Percentiles rank a stretch among this genome's conserved stretches.
Conservation (phyloP, 129 eudicot species). For the Centaurea solstitialis region DNA sequence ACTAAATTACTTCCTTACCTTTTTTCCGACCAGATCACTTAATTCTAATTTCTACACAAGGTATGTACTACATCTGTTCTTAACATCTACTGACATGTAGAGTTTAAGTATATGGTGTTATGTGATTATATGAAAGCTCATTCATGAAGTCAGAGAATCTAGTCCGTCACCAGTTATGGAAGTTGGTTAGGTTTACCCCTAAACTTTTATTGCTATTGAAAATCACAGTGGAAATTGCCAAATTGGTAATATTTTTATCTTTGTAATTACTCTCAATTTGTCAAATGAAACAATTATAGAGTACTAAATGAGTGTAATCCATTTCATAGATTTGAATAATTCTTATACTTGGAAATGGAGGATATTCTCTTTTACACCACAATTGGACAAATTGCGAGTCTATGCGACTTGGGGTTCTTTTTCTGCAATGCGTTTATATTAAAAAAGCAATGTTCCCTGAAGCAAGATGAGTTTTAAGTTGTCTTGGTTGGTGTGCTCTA, state of each 20-base stretch:
- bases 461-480: background rate
- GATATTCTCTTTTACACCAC: background rate
- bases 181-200: background rate
- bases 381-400: background rate
- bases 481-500: background rate
- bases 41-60: background rate
- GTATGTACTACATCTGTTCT: background rate
- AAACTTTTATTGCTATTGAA: background rate
- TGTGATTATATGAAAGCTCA: slow-evolving; percentile 5
- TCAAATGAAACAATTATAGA: background rate
- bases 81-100: background rate
- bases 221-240: background rate
- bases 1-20: slow-evolving; percentile 13
- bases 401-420: background rate
- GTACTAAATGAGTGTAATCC: slow-evolving; percentile 1
- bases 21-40: slow-evolving; percentile 2
- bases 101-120: background rate
- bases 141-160: background rate
- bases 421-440: background rate
- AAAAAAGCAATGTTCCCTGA: background rate
- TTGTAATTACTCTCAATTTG: background rate
- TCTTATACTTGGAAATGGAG: background rate
- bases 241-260: background rate
- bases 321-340: background rate
- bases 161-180: slow-evolving; percentile 3